Evolutionary conservation across 208 protist genomes (phyloP), one percentile per base, ranked within the genome.

Genomic region (Trypanosoma platydactyli): DNA sequence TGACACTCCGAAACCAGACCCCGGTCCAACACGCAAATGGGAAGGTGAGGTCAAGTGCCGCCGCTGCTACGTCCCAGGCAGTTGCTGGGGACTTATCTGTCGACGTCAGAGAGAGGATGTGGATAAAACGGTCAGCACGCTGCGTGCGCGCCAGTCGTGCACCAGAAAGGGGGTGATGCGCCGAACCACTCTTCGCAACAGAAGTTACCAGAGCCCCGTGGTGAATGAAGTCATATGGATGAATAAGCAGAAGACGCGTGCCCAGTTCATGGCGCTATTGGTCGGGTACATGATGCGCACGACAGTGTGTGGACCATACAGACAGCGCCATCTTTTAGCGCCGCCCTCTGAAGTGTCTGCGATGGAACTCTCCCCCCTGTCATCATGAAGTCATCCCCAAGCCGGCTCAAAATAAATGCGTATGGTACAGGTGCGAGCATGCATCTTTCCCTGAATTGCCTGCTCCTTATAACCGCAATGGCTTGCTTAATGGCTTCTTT

Each of bases 231-330:
- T 74, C 9, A 44, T 59, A 27, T 74, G 68, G 59, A 38, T 74
- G 5, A 74, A 64, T 45, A 60, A 58, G 24, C 60, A 62, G 7
- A 74, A 74, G 40, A 59, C 54, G 33, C 68, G 68, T 24, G 68
- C 68, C 25, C 68, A 68, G 46, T 65, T 68, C 45, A 63, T 74
- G 61, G 52, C 68, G 27, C 54, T 74, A 0, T 12, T 74, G 5
- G 38, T 74, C 12, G 59, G 60, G 11, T 68, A 68, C 38, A 54
- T 63, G 48, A 74, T 74, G 68, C 42, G 46, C 11, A 64, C 50
- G 48, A 74, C 68, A 25, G 53, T 74, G 1, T 68, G 60, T 49
- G 68, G 68, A 13, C 68, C 68, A 13, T 58, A 67, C 38, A 60
- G 45, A 42, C 68, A 74, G 40, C 55, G 55, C 22, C 61, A 57